Base-by-base conservation (phyloP, 1,284 basidiomycete genomes). In the Afroboletus lepidellus region DNA sequence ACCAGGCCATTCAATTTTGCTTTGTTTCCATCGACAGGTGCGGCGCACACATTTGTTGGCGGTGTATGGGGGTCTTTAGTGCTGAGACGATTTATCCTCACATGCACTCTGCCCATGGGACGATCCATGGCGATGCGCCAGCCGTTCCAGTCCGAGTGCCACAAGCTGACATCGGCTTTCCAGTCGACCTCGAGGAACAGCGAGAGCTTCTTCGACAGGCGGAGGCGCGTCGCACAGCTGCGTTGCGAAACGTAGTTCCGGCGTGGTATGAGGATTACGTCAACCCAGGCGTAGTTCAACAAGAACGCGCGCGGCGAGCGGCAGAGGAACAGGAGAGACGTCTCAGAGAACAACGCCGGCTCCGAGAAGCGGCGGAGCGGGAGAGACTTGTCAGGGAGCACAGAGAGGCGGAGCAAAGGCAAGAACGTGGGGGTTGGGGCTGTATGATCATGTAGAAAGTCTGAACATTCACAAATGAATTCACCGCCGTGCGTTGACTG, bases 1-100 rank as follows among this genome's bases (percentile, higher is more conserved):
- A 15, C 8, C 8, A 9, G 41, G 7, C 20, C n/a, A 16, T 37
- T 18, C 12, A 16, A 43, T 30, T 2, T 8, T 29, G 9, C 3
- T 13, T n/a, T n/a, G n/a, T n/a, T n/a, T n/a, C n/a, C 13, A 20
- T 27, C 16, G n/a, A 13, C 30, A 74, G 60, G 49, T 83, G 81
- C 48, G 75, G 76, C 0, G 73, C 74, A 8, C 79, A 82, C 58
- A 74, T 81, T 12, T 83, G 80, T 54, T 83, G 80, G 81, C 65
- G 66, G 6, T 83, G 80, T 50, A 62, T 74, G 64, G 57, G 61
- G n/a, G 44, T 61, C 5, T 77, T 78, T 51, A 37, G 54, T 0
- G 18, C 15, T 0, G 45, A 59, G 1, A 69, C 70, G 16, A 78
- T 83, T 18, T 84, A 85, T 53, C 48, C 54, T 0, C 83, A 85